A percentile compares a stretch with the other conserved stretches of the same genome.
phyloP scores from a whole-genome alignment of 441 rosid species.

The Croton laevigatus region DNA sequence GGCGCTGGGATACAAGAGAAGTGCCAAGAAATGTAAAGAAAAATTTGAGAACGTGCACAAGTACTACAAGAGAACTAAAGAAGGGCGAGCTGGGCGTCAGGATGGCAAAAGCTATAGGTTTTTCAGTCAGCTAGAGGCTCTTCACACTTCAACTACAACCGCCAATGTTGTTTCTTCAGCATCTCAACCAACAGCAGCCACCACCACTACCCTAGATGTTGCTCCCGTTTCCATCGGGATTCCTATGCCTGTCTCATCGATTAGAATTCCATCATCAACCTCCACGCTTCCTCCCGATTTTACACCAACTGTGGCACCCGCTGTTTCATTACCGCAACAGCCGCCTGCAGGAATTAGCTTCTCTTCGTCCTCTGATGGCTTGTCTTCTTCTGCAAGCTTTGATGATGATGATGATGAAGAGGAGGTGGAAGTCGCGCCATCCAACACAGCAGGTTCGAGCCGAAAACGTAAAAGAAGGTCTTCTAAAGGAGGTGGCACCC shows the following conservation, averaged over 20 bases:
- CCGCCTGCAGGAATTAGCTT: constrained; percentile 36
- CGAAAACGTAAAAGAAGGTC: constrained; percentile 68
- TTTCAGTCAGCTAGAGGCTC: constrained; percentile 75
- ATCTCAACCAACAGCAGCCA: constrained; percentile 7
- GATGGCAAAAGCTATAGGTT: constrained; percentile 71
- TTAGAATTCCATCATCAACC: constrained; percentile 26
- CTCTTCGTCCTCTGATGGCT: constrained; percentile 58
- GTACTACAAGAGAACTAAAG: constrained; percentile 90
- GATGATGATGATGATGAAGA: constrained; percentile 47
- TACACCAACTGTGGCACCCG: constrained; percentile 7
- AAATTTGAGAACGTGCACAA: constrained; percentile 89
- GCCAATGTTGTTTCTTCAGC: constrained; percentile 6
- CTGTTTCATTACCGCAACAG: constrained; percentile 21
- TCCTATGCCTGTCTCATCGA: constrained; percentile 36
- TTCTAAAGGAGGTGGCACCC: constrained; percentile 24
- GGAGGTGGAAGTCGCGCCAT: constrained; percentile 25
- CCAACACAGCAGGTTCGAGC: constrained; percentile 36
- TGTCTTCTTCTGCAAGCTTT: constrained; percentile 62
- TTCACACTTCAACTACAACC: constrained; percentile 32
- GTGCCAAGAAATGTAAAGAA: constrained; percentile 89
- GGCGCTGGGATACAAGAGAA: constrained; percentile 75
- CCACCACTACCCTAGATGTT: constrained; percentile 32
- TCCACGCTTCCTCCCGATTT: constrained; percentile 17
- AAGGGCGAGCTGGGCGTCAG: constrained; percentile 57
- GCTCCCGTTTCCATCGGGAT: constrained; percentile 62